A percentile compares a stretch with the other conserved stretches of the same genome.
Conservation (phyloP, 2,329 filamentous ascomycete species). For the Exutisphaerella laricina region DNA sequence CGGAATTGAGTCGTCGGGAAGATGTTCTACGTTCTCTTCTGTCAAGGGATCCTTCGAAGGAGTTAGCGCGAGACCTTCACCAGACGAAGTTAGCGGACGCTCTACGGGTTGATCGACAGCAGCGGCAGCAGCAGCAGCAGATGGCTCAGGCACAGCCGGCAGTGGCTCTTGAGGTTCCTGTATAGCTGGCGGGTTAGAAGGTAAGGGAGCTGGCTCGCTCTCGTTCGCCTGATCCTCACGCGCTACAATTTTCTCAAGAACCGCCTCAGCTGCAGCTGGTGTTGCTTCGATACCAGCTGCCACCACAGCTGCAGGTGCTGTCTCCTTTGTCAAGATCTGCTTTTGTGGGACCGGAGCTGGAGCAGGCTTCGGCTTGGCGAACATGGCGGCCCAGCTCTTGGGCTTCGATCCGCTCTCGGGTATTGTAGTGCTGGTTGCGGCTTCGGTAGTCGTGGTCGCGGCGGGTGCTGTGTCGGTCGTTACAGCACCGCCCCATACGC, state of each 20-base stretch:
- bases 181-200: slow-evolving; percentile 17
- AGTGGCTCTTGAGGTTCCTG: slow-evolving; percentile 30
- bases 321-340: slow-evolving; percentile 20
- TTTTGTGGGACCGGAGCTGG: slow-evolving; percentile 42
- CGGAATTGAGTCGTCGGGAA: slow-evolving; percentile 74
- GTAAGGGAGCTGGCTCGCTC: slow-evolving; percentile 10
- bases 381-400: slow-evolving; percentile 49
- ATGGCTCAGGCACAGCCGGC: slow-evolving; percentile 21
- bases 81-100: slow-evolving; percentile 14
- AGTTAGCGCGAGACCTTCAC: slow-evolving; percentile 40
- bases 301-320: slow-evolving; percentile 29
- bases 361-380: slow-evolving; percentile 44
- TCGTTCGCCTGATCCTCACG: slow-evolving; percentile 4
- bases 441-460: slow-evolving; percentile 31
- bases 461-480: slow-evolving; percentile 21
- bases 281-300: slow-evolving; percentile 29
- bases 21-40: slow-evolving; percentile 84
- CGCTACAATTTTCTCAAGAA: slow-evolving; percentile 22
- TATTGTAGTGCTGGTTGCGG: slow-evolving; percentile 31
- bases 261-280: slow-evolving; percentile 19
- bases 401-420: slow-evolving; percentile 41
- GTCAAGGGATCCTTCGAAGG: slow-evolving; percentile 80
- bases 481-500: slow-evolving; percentile 41
- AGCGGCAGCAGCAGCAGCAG: slow-evolving; percentile 19
- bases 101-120: slow-evolving; percentile 14